Evolutionary conservation across 345 rosid species (phyloP).

Genomic region (Pistacia integerrima): DNA sequence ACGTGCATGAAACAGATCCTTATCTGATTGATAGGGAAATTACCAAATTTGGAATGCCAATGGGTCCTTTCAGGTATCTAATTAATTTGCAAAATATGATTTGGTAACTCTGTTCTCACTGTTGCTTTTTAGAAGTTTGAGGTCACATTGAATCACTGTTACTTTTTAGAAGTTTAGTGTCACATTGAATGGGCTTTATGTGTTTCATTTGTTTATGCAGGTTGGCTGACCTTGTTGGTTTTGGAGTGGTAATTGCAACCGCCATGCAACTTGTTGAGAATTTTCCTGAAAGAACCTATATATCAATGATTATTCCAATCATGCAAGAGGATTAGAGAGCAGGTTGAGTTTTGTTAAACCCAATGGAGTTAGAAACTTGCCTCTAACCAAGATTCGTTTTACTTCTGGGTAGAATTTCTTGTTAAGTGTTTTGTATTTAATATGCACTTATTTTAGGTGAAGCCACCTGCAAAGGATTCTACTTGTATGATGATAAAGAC

Average conservation of each 20-base stretch:
- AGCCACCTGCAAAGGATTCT: slow-evolving; percentile 79
- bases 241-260: slow-evolving; percentile 77
- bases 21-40: slow-evolving; percentile 73
- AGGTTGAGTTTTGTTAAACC: slow-evolving; percentile 40
- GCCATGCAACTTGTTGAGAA: slow-evolving; percentile 74
- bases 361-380: background rate
- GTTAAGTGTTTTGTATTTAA: background rate
- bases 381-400: slow-evolving; percentile 2
- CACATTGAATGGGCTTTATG: background rate
- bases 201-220: slow-evolving; percentile 39
- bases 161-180: too few relatives aligned
- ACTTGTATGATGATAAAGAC: slow-evolving; percentile 72
- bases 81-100: slow-evolving; percentile 1
- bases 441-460: slow-evolving; percentile 60
- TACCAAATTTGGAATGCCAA: slow-evolving; percentile 97
- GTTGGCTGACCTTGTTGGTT: slow-evolving; percentile 88
- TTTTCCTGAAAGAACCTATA: slow-evolving; percentile 82
- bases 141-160: background rate
- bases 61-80: slow-evolving; percentile 92
- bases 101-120: background rate
- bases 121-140: slow-evolving; percentile 1
- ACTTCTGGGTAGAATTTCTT: background rate
- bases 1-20: slow-evolving; percentile 72
- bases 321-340: slow-evolving; percentile 94
- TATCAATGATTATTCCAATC: slow-evolving; percentile 79